Base-by-base conservation (phyloP, 1,284 basidiomycete genomes). In the Entoloma clypeatum region DNA sequence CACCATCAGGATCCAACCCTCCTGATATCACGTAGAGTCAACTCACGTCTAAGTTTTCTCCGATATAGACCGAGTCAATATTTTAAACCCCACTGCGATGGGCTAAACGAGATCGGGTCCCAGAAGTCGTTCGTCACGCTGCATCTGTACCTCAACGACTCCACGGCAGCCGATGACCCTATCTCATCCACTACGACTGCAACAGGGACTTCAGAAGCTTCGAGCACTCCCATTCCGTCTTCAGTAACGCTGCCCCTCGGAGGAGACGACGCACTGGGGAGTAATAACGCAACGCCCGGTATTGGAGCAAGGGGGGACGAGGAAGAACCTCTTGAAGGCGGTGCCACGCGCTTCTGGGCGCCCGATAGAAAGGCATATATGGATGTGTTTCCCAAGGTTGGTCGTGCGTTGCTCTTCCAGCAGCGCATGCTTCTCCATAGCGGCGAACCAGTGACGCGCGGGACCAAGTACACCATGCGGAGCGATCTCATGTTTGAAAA, bases 361-460 rank as follows among this genome's bases (percentile, higher is more conserved):
- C 58, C 61, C 17, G 52, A 64, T 49, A 63, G 63, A 52, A 65
- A 61, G 43, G 44, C 60, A 13, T 64, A 54, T 34, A 22, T 67
- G 10, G 65, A 68, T 44, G 62, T 67, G 2, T 52, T 60, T 25
- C 64, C 65, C 0, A 62, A 58, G 37, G 39, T 58, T 6, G 65
- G 65, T 1, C 48, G 65, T 2, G 64, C 65, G 5, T 51, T 68
- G 13, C 53, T 68, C n/a, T 68, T 67, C 30, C 65, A 69, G 43
- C 66, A 68, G 48, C 45, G 65, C n/a, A 63, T 63, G 58, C 50
- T 69, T n/a, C 41, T 65, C 5, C 67, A 68, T 38, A 68, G 64
- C 29, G 66, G 67, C 10, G 66, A 68, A 46, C 57, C 61, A 42
- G 63, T 67, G 4, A 41, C 46, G 3, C 44, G 52, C 4, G 66